Evolutionary conservation across 768 basidiomycete species (phyloP), one percentile per base, ranked within the genome.

Genomic region (Trametes coccinea): DNA sequence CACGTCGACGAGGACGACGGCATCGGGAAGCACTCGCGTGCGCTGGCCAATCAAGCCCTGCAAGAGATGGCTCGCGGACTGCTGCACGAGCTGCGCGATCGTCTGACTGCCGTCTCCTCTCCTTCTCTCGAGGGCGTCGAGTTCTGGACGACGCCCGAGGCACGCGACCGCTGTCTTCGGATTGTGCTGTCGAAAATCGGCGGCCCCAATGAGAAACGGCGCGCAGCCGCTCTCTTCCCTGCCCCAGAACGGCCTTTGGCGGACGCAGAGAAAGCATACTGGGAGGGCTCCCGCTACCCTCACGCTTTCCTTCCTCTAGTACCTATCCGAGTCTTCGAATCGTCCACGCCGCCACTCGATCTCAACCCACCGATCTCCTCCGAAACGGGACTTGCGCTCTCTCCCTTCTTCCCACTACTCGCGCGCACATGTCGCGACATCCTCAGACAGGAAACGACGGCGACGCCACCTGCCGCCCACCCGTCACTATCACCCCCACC

Each of bases 131-230:
- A 55, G 13, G 39, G 71, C 2, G 76, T 90, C 6, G 78, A 82
- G 48, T 93, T 94, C 62, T 96, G 91, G 90, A 87, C 90, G 5
- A 95, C 92, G 0, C 70, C 73, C 0, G 93, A 94, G 70, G 92
- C 92, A 0, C 82, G 83, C 45, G 81, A 84, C 51, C 82, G 92
- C 4, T 89, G 87, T 67, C 74, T 88, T 17, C 79, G 84, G n/a
- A 94, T 95, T 58, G 85, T 93, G 4, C 56, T 67, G 10, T 78
- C 80, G 39, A 91, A 90, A 70, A 92, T 96, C 40, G 93, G 91
- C 1, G 92, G 92, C 0, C 75, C 78, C 4, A 75, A 75, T 61
- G 93, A 95, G 74, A 84, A 80, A 63, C 77, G 78, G 11, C 79
- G 93, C 37, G 86, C 85, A 0, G 76, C 78, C 37, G 88, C 85